Conservation (phyloP, 805 yeast species). For the Hanseniaspora mollemarum region DNA sequence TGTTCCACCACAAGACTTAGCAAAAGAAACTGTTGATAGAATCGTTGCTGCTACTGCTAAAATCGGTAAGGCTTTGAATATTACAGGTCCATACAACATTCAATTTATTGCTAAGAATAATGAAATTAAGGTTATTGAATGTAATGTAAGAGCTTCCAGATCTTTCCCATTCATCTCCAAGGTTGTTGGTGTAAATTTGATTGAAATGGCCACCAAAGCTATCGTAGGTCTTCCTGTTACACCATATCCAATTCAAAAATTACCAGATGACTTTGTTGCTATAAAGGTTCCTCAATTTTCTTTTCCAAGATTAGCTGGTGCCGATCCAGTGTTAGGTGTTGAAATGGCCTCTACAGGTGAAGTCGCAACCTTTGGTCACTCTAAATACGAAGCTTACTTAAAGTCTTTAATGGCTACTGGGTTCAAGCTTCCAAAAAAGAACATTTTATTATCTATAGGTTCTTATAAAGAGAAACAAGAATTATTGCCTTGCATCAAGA, state of each 20-base stretch:
- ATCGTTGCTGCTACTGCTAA: conserved; percentile 81
- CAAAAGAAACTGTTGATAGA: conserved; percentile 53
- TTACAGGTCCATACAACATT: conserved; percentile 97
- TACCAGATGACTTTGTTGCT: conserved; percentile 91
- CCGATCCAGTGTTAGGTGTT: conserved; percentile 95
- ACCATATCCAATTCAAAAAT: conserved; percentile 79
- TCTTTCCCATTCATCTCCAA: conserved; percentile 98
- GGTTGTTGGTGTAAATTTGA: conserved; percentile 88
- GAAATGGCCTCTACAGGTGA: conserved; percentile 99
- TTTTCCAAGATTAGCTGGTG: conserved; percentile 92
- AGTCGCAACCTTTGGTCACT: conserved; percentile 92
- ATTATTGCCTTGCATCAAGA: conserved; percentile 74
- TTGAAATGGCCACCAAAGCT: conserved; percentile 95
- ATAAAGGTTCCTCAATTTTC: conserved; percentile 96
- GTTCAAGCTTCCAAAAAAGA: conserved; percentile 87
- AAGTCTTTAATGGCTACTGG: conserved; percentile 93
- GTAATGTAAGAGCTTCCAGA: conserved; percentile 96
- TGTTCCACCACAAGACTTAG: conserved; percentile 78
- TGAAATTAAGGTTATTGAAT: conserved; percentile 88
- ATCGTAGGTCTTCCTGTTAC: conserved; percentile 76
- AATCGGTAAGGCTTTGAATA: conserved; percentile 88
- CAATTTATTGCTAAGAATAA: conserved; percentile 71
- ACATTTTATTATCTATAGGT: conserved; percentile 86
- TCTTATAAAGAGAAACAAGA: conserved; percentile 94
- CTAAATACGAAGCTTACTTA: conserved; percentile 93